phyloP scores from a whole-genome alignment of 1,284 basidiomycete species.

The Papiliotrema laurentii region DNA sequence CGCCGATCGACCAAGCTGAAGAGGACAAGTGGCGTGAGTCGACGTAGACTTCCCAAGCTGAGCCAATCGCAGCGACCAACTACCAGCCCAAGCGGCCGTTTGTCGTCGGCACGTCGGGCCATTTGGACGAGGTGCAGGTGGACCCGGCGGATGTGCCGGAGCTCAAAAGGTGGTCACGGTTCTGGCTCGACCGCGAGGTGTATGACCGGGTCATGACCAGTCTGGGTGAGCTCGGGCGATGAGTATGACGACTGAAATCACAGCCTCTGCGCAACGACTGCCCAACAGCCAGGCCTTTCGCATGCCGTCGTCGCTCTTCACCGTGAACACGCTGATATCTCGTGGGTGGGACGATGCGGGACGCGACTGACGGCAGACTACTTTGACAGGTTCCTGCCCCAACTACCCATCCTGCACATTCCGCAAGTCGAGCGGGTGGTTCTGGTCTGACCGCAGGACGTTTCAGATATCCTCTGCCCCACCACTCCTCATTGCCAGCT shows the following conservation, averaged over 20 bases:
- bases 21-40: constrained; percentile 5
- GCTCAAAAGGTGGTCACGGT: neutral
- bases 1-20: neutral
- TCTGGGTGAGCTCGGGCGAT: neutral
- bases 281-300: neutral
- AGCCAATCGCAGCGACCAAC: neutral
- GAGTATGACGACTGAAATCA: neutral
- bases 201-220: neutral
- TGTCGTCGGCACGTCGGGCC: neutral
- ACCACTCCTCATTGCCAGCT: constrained; percentile 17
- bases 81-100: neutral
- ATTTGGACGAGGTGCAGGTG: neutral
- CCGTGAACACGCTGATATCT: constrained; percentile 1
- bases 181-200: neutral
- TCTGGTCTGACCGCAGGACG: constrained; percentile 1
- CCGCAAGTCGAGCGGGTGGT: no score
- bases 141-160: neutral
- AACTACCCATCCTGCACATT: constrained; percentile 22
- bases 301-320: constrained; percentile 1
- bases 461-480: constrained; percentile 16
- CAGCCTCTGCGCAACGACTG: neutral
- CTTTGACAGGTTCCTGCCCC: constrained; percentile 20
- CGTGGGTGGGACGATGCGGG: neutral
- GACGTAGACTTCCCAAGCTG: no score
- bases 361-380: no score